Conservation (phyloP, 2,329 filamentous ascomycete species). For the Ambrosiella beaveri region DNA sequence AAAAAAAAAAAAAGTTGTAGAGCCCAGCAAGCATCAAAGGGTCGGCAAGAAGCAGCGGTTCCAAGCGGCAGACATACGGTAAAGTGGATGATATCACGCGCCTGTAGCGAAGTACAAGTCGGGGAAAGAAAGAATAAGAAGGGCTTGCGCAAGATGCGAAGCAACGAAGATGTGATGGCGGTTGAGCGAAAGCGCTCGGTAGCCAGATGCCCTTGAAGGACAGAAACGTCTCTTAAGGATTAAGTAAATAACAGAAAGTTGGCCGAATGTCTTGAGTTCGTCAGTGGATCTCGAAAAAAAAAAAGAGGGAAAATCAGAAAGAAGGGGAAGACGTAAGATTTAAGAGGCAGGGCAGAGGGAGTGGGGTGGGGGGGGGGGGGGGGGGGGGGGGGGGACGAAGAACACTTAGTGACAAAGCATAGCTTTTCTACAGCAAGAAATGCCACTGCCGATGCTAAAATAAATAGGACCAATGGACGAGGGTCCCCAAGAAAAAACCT, state of each 20-base stretch:
- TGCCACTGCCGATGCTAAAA: not conserved
- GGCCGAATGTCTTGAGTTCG: slow-evolving; percentile 5
- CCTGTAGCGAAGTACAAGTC: slow-evolving; percentile 3
- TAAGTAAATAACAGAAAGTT: slow-evolving; percentile 8
- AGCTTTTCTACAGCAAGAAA: not conserved
- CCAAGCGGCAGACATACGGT: slow-evolving; percentile 6
- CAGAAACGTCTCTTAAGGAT: slow-evolving; percentile 9
- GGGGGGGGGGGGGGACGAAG: not conserved
- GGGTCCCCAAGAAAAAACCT: too few species aligned
- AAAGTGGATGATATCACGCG: slow-evolving; percentile 9
- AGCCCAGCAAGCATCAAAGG: not conserved
- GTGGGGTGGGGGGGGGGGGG: not conserved
- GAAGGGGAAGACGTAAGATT: slow-evolving; percentile 3
- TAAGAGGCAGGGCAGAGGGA: not conserved
- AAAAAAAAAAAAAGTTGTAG: not conserved
- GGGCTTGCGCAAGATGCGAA: not conserved
- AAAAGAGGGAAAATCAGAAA: slow-evolving; percentile 1
- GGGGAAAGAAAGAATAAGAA: slow-evolving; percentile 4
- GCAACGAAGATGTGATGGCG: slow-evolving; percentile 11
- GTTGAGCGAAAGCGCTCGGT: slow-evolving; percentile 14
- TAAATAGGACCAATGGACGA: not conserved
- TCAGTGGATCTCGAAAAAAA: slow-evolving; percentile 10
- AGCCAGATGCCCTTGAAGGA: slow-evolving; percentile 13
- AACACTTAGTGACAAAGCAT: not conserved
- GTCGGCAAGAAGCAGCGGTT: not conserved